Evolutionary conservation across 2,329 filamentous ascomycete species (phyloP).

Genomic region (Phoma sp.): DNA sequence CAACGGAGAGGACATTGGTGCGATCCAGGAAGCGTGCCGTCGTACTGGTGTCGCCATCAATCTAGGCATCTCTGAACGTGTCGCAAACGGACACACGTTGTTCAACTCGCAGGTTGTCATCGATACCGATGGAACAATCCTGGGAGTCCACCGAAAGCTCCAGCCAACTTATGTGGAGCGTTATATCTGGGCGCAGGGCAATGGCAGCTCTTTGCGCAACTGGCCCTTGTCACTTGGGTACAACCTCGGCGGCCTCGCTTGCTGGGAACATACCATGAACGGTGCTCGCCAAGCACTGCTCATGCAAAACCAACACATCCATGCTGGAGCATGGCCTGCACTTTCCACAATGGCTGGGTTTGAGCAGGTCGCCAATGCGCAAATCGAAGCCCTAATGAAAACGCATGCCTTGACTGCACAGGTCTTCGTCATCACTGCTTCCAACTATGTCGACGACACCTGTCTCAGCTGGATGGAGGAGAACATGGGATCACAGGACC

Average conservation of each 20-base stretch:
- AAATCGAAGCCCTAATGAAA: conserved; percentile 57
- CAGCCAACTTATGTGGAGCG: conserved; percentile 48
- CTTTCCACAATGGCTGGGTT: conserved; percentile 48
- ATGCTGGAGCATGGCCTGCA: conserved; percentile 48
- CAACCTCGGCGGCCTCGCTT: conserved; percentile 45
- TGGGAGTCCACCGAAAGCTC: conserved; percentile 48
- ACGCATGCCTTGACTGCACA: conserved; percentile 54
- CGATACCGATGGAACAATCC: conserved; percentile 40
- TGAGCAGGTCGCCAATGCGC: conserved; percentile 49
- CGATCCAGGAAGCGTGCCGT: conserved; percentile 43
- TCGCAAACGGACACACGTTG: conserved; percentile 40
- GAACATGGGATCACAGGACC: conserved; percentile 44
- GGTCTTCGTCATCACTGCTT: conserved; percentile 52
- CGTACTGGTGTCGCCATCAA: conserved; percentile 40
- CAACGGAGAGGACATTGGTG: conserved; percentile 37
- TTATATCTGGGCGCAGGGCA: conserved; percentile 45
- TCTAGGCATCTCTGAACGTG: conserved; percentile 45
- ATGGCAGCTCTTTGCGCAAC: conserved; percentile 40
- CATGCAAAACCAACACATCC: conserved; percentile 45
- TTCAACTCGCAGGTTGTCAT: conserved; percentile 48
- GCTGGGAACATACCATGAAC: conserved; percentile 50
- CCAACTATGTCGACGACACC: conserved; percentile 51
- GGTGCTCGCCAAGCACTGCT: conserved; percentile 46
- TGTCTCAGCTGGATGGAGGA: conserved; percentile 51
- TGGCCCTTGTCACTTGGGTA: conserved; percentile 40